Conservation (phyloP, 2,329 filamentous ascomycete genomes). For the Ophiosphaerella korrae region DNA sequence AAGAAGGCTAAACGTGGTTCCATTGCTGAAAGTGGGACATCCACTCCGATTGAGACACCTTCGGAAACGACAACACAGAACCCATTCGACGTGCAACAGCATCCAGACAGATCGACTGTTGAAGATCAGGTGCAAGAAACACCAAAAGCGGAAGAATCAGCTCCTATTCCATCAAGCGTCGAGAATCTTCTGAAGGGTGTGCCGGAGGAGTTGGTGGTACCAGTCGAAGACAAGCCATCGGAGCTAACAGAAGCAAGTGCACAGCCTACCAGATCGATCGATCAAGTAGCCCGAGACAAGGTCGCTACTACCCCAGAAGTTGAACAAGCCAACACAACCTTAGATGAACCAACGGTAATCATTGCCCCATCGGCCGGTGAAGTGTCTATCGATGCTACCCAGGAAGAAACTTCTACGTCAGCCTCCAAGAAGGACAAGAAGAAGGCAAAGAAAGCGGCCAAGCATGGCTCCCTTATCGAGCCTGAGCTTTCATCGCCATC, state of each 20-base stretch:
- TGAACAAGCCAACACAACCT: no score
- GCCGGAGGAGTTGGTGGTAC: no score
- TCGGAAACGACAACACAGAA: neutral
- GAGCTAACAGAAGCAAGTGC: no score
- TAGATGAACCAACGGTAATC: no score
- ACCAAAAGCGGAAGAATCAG: neutral
- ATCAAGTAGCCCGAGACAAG: no score
- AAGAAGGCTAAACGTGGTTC: slow-evolving; percentile 25
- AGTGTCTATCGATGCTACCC: neutral
- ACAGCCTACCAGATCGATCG: no score
- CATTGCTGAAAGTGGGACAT: slow-evolving; percentile 9
- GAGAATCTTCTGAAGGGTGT: neutral
- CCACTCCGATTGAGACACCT: slow-evolving; percentile 4
- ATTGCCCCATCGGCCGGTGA: no score
- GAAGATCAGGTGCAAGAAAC: neutral
- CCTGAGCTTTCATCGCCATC: slow-evolving; percentile 8
- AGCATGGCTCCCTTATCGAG: slow-evolving; percentile 17
- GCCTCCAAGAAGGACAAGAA: slow-evolving; percentile 23
- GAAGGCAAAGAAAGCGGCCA: slow-evolving; percentile 20
- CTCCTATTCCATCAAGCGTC: neutral
- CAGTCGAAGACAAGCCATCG: no score
- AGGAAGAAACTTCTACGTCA: slow-evolving; percentile 2
- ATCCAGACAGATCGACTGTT: neutral
- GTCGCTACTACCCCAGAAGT: no score
- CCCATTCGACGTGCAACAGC: neutral